Conservation (phyloP, 768 basidiomycete genomes). For the Russula griseocarnosa region DNA sequence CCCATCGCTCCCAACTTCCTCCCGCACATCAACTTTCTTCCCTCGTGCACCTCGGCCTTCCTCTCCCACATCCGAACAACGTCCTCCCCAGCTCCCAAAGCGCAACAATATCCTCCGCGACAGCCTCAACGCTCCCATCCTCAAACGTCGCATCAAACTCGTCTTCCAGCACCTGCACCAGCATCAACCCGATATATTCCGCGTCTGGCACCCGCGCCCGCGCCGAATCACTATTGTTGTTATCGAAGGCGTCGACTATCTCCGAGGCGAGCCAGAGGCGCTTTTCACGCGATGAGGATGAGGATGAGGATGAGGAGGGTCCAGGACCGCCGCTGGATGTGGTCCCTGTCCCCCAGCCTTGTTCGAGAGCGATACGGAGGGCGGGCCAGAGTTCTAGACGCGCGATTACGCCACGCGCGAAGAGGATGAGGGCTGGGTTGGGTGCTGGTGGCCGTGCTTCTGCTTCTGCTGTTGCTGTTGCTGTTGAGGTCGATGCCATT, state of each 20-base stretch:
- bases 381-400: conserved; percentile 82
- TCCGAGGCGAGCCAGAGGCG: conserved; percentile 80
- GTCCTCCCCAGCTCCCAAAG: conserved; percentile 60
- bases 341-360: conserved; percentile 75
- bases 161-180: conserved; percentile 80
- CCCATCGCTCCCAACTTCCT: conserved; percentile 42
- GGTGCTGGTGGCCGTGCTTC: conserved; percentile 34
- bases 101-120: conserved; percentile 67
- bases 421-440: conserved; percentile 55
- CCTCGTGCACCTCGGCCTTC: conserved; percentile 55
- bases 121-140: conserved; percentile 72
- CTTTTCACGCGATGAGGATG: conserved; percentile 46
- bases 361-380: conserved; percentile 78
- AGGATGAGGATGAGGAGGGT: too few relatives aligned
- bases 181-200: conserved; percentile 73
- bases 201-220: conserved; percentile 45
- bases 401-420: conserved; percentile 83
- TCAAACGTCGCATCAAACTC: conserved; percentile 84
- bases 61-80: conserved; percentile 60
- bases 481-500: conserved; percentile 7
- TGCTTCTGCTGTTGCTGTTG: conserved; percentile 27
- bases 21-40: conserved; percentile 46
- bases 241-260: conserved; percentile 75
- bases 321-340: conserved; percentile 59
- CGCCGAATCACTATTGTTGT: conserved; percentile 9